phyloP scores from a whole-genome alignment of 2,329 filamentous ascomycete genomes.

The Escovopsis sp. region DNA sequence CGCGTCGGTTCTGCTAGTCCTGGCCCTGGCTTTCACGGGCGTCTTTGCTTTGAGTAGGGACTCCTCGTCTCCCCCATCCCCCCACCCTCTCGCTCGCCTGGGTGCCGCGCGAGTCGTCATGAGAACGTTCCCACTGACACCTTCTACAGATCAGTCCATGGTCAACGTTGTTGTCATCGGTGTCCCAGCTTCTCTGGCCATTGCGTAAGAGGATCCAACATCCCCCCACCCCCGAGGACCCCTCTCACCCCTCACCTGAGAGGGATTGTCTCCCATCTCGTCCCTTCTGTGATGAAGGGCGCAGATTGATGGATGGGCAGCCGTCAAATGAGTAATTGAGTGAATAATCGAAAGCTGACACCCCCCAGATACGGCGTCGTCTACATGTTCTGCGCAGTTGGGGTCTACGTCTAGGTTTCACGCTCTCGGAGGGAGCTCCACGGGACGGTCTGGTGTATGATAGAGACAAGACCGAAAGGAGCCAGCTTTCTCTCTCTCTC shows the following conservation, averaged over 20 bases:
- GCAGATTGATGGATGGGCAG: no score
- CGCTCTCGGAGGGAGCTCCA: constrained; percentile 15
- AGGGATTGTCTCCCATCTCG: no score
- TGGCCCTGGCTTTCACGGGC: constrained; percentile 58
- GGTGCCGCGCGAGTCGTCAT: neutral
- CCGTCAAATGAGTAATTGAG: no score
- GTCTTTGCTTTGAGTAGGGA: constrained; percentile 81
- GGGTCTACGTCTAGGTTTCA: constrained; percentile 79
- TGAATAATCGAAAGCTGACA: no score
- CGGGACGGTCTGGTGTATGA: constrained; percentile 19
- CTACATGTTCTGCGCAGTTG: constrained; percentile 97
- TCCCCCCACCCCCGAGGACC: no score
- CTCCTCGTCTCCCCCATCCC: constrained; percentile 13
- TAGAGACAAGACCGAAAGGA: constrained; percentile 20
- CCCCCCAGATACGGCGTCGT: constrained; percentile 74
- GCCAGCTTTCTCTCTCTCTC: constrained; percentile 4
- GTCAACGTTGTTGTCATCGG: constrained; percentile 63
- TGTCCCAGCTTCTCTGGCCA: constrained; percentile 70
- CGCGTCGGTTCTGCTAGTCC: constrained; percentile 58
- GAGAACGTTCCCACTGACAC: constrained; percentile 8
- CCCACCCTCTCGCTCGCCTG: no score
- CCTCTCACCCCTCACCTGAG: no score
- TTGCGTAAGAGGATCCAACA: constrained; percentile 52
- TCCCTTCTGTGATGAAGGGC: no score
- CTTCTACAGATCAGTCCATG: constrained; percentile 59